A percentile compares a stretch with the other conserved stretches of the same genome.
Conservation (phyloP, 257 asterid genomes). For the Voacanga thouarsii region DNA sequence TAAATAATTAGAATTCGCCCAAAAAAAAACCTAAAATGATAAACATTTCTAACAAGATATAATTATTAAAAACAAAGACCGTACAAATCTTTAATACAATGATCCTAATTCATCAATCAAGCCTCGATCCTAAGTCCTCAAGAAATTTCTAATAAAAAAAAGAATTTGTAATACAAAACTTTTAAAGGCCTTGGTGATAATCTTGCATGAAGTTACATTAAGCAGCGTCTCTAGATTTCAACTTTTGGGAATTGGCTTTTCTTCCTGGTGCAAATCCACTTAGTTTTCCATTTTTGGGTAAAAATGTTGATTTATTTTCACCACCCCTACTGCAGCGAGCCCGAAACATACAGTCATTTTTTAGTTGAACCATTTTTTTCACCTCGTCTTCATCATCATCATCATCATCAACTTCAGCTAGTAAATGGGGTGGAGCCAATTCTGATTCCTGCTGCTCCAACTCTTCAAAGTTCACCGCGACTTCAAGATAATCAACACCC, state of each 20-base stretch:
- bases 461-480: constrained; percentile 24
- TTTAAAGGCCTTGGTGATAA: too few species aligned
- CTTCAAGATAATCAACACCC: constrained; percentile 32
- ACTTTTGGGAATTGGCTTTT: neutral
- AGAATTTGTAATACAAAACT: too few species aligned
- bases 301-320: neutral
- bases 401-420: constrained; percentile 26
- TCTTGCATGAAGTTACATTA: too few species aligned
- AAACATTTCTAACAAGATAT: too few species aligned
- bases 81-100: too few species aligned
- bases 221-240: too few species aligned
- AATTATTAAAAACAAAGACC: too few species aligned
- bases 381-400: neutral
- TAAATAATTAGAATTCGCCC: too few species aligned
- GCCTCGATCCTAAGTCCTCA: too few species aligned
- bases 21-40: too few species aligned
- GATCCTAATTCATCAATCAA: too few species aligned
- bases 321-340: neutral
- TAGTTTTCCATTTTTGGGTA: neutral
- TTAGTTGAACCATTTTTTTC: neutral
- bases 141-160: too few species aligned
- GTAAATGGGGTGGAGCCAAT: constrained; percentile 29
- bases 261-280: neutral
- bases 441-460: constrained; percentile 26
- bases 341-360: neutral